Evolutionary conservation across 371 early-diverging fungal species (phyloP).

Genomic region (Mucor lusitanicus): DNA sequence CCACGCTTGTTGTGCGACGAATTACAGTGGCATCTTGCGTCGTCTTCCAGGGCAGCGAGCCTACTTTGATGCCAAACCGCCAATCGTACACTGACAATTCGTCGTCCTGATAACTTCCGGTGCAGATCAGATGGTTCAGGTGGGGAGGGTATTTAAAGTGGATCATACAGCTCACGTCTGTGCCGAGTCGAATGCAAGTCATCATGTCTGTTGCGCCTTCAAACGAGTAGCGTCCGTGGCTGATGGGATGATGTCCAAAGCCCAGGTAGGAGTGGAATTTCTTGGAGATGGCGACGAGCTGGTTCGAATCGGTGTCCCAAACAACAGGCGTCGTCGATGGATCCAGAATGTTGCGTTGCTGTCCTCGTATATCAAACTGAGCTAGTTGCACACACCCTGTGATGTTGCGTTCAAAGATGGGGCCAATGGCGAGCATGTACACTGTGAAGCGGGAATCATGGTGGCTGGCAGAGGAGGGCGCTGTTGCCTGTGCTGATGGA

Average conservation of each 20-base stretch:
- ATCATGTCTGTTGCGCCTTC: conserved; percentile 12
- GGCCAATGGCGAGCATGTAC: conserved; percentile 27
- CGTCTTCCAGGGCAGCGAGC: conserved; percentile 38
- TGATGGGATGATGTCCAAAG: not conserved
- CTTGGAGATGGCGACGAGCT: not conserved
- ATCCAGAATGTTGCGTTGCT: conserved; percentile 17
- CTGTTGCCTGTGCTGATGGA: not conserved
- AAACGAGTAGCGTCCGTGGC: not conserved
- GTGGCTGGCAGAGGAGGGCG: not conserved
- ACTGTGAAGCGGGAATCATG: conserved; percentile 24
- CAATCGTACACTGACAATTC: conserved; percentile 34
- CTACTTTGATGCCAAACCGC: conserved; percentile 40
- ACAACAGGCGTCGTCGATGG: conserved; percentile 24
- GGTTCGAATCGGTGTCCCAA: conserved; percentile 14
- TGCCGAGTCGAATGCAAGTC: conserved; percentile 17
- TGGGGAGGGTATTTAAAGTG: conserved; percentile 35
- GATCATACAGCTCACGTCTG: conserved; percentile 32
- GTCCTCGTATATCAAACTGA: conserved; percentile 23
- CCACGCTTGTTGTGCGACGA: not conserved
- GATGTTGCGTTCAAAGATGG: conserved; percentile 16
- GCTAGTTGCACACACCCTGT: conserved; percentile 26
- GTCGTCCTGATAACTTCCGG: conserved; percentile 31
- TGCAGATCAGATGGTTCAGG: conserved; percentile 35
- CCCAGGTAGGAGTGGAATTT: not conserved
- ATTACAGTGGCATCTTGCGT: conserved; percentile 4